A percentile compares a stretch with the other conserved stretches of the same genome.
phyloP scores from a whole-genome alignment of 2,329 filamentous ascomycete species.

The Tolypocladium album region DNA sequence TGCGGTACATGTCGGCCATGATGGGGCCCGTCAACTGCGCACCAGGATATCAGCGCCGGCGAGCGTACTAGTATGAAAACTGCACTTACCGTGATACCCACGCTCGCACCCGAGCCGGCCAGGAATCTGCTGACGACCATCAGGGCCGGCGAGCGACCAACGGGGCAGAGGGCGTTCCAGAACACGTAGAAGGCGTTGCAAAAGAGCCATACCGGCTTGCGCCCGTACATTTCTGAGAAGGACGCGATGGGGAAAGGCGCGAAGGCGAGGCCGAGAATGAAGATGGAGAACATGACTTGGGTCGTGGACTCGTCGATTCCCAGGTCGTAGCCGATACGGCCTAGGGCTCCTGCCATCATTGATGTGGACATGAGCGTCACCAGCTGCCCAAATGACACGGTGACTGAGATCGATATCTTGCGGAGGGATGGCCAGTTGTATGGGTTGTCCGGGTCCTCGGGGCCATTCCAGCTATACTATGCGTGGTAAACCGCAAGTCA shows the following conservation, averaged over 20 bases:
- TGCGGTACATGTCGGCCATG: background rate
- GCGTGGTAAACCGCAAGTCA: background rate
- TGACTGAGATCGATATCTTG: background rate
- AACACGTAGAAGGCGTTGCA: background rate
- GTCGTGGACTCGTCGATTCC: background rate
- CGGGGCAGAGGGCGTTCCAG: background rate
- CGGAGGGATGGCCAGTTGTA: background rate
- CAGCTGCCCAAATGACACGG: background rate
- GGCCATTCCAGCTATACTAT: background rate
- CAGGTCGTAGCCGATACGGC: background rate
- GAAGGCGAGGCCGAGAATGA: background rate
- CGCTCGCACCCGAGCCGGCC: background rate
- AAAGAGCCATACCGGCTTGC: background rate
- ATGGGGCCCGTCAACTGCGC: background rate
- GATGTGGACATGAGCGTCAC: background rate
- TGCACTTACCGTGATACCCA: background rate
- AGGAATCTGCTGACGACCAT: background rate
- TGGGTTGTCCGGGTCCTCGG: background rate
- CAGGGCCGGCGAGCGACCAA: background rate
- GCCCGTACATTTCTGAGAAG: background rate
- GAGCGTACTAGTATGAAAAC: background rate
- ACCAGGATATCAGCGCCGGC: background rate
- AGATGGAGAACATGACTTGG: background rate
- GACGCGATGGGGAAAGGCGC: background rate
- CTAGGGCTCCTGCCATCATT: background rate